These are phyloP conservation scores for Mycena amicta DNA, from an alignment of 768 basidiomycete species.

Conservation along the genomic window DNA sequence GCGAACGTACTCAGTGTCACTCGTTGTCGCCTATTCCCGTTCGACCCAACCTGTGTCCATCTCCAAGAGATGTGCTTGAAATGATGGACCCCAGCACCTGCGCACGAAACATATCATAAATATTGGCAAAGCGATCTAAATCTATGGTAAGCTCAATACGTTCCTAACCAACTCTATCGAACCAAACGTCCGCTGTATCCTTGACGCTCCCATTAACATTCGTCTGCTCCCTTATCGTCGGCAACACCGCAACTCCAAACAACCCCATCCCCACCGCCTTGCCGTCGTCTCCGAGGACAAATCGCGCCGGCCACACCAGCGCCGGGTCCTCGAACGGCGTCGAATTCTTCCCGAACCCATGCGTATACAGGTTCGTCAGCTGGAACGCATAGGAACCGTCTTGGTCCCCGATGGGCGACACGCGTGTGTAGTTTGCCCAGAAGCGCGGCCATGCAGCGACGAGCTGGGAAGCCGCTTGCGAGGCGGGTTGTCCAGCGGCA, in stretches of 20 bases:
- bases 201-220: background rate
- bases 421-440: conserved; percentile 39
- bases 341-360: background rate
- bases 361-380: background rate
- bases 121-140: too few relatives aligned
- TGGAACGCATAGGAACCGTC: background rate
- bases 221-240: background rate
- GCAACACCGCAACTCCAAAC: background rate
- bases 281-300: background rate
- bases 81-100: too few relatives aligned
- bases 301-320: background rate
- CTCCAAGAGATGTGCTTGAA: too few relatives aligned
- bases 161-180: background rate
- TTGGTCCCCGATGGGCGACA: conserved; percentile 13
- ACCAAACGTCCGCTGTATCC: background rate
- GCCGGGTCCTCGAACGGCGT: background rate
- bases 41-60: too few relatives aligned
- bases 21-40: too few relatives aligned
- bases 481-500: background rate
- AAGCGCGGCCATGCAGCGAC: conserved; percentile 33
- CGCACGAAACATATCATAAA: too few relatives aligned
- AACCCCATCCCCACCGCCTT: background rate
- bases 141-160: too few relatives aligned
- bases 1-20: too few relatives aligned
- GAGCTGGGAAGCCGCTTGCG: conserved; percentile 14